Conservation (phyloP, 441 rosid species). For the Metrosideros polymorpha region DNA sequence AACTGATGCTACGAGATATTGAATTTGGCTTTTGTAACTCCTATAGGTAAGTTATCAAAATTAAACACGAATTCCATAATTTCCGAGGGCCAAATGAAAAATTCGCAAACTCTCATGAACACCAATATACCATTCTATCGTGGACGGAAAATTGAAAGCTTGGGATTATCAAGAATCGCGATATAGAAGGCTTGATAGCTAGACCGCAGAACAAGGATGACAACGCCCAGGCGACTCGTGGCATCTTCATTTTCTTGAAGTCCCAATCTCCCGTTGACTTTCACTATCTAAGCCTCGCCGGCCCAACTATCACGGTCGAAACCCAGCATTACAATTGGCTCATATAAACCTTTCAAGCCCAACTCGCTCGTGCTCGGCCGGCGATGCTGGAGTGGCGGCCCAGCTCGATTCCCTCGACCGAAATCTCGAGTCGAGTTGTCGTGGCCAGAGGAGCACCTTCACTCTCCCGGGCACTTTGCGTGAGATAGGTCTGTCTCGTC, state of each 20-base stretch:
- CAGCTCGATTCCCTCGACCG: background rate
- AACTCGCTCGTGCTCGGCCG: background rate
- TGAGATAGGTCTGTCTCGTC: background rate
- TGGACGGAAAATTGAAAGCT: too few relatives aligned
- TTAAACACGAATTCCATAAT: too few relatives aligned
- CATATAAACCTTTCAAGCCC: background rate
- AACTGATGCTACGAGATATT: too few relatives aligned
- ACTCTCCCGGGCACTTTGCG: background rate
- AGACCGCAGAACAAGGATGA: background rate
- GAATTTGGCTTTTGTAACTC: too few relatives aligned
- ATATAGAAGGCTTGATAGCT: background rate
- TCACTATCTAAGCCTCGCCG: background rate
- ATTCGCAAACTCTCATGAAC: background rate
- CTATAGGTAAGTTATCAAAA: too few relatives aligned
- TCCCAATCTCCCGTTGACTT: background rate
- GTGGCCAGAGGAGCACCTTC: background rate
- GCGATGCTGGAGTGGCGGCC: background rate
- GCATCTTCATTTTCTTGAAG: background rate
- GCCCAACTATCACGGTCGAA: background rate
- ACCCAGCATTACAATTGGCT: background rate
- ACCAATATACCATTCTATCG: background rate
- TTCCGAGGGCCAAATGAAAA: background rate
- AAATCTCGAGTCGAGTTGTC: background rate
- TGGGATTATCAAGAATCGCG: background rate
- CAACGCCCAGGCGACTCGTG: background rate